Percentiles rank a stretch among this genome's conserved stretches.
These are phyloP conservation scores for Ordospora pajunii DNA, from an alignment of 371 early-diverging fungal species.

Conservation along the genomic window DNA sequence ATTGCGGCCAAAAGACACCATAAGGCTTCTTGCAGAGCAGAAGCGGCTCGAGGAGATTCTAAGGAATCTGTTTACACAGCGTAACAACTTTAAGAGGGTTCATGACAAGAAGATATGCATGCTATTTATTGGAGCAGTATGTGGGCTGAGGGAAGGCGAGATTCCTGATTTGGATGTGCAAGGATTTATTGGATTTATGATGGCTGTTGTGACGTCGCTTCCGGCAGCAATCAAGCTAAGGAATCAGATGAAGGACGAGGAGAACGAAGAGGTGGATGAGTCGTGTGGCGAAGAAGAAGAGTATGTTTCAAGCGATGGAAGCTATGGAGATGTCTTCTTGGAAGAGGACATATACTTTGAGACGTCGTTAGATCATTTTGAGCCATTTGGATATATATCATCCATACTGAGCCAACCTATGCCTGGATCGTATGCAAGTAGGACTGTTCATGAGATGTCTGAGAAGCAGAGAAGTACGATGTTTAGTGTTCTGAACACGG, in stretches of 20 bases:
- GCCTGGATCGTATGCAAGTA: neutral
- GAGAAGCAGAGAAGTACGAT: neutral
- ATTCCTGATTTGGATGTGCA: constrained; percentile 15
- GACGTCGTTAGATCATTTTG: constrained; percentile 56
- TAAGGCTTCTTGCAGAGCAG: constrained; percentile 14
- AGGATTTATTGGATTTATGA: constrained; percentile 32
- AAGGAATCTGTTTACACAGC: constrained; percentile 15
- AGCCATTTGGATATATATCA: constrained; percentile 51
- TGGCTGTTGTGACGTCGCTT: constrained; percentile 36
- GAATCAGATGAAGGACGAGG: constrained; percentile 49
- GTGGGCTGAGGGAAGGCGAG: neutral
- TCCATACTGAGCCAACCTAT: constrained; percentile 23
- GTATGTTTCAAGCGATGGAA: constrained; percentile 17
- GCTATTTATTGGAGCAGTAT: constrained; percentile 53
- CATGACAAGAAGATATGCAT: constrained; percentile 61
- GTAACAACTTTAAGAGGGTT: constrained; percentile 55
- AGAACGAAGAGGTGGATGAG: constrained; percentile 36
- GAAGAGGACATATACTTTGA: constrained; percentile 60
- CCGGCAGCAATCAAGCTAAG: constrained; percentile 57
- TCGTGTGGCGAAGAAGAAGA: constrained; percentile 38
- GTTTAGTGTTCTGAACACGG: neutral
- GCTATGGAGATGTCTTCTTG: constrained; percentile 36
- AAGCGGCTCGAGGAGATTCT: constrained; percentile 32
- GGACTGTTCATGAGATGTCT: neutral
- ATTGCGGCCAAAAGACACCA: constrained; percentile 32